Evolutionary conservation across 305 asterid species (phyloP), one percentile per base, ranked within the genome.

Genomic region (Salvia sclarea): DNA sequence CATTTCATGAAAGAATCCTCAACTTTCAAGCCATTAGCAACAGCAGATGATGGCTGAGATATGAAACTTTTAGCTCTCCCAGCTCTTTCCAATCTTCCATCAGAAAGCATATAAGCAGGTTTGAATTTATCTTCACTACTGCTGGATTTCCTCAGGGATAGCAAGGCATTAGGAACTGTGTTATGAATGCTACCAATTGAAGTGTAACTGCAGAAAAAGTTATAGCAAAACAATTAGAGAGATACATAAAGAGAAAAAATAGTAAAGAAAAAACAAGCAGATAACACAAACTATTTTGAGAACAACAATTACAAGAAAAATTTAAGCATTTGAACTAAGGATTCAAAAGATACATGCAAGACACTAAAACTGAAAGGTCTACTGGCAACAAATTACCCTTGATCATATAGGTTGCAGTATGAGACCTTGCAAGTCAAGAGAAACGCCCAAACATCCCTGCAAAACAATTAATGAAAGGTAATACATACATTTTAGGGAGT

Each of bases 121-220:
- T 75, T 86, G 77, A 82, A 91, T 66, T 80, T 82, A 64, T 77
- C 86, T 82, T 84, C 76, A 55, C 78, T 54, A 37, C 70, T 79
- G 25, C 45, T 70, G 25, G 88, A 48, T 50, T 83, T 78, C 61
- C 65, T 77, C 68, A 48, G 48, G 80, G 86, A 73, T 81, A 91
- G 75, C 50, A 82, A 74, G 56, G 82, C 88, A 67, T 91, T 91
- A 40, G 98, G 96, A 75, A 87, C 86, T 14, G 96, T 89, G 68
- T 89, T 94, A 40, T 89, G 90, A 79, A 89, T 85, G 84, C 98
- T 93, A 70, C 98, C 97, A 72, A 93, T 86, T 61, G 98, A 93
- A 62, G 98, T 90, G 68, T 94, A 94, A 63, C 97, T 94, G 88
- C 80, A 78, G 17, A 25, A 64, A 31, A 14, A 22, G 53, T 13